These are phyloP conservation scores for Zygosaccharomyces pseudobailii DNA, from an alignment of 1,139 yeast genomes.

Conservation along the genomic window DNA sequence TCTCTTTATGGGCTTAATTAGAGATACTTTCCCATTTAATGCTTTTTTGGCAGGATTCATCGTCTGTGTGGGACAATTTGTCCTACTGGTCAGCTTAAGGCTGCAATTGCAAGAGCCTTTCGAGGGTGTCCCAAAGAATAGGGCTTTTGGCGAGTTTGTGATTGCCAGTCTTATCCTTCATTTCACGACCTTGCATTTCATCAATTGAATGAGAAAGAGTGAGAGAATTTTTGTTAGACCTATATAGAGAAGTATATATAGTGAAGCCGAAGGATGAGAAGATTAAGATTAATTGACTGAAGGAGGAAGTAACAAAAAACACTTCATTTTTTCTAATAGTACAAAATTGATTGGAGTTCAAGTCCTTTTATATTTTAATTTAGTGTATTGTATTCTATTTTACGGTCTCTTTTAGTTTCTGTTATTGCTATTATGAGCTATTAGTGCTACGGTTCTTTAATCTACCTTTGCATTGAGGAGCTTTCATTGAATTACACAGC, in stretches of 20 bases:
- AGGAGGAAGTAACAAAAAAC: neutral
- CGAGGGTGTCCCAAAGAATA: conserved; percentile 58
- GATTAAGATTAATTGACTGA: neutral
- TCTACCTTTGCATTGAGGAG: neutral
- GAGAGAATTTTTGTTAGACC: neutral
- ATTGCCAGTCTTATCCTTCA: conserved; percentile 86
- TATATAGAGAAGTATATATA: conserved; percentile 2
- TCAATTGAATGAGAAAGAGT: conserved; percentile 47
- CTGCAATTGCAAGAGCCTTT: conserved; percentile 58
- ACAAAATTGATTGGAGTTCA: neutral
- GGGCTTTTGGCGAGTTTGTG: conserved; percentile 85
- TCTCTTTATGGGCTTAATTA: conserved; percentile 66
- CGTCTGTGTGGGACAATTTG: conserved; percentile 93
- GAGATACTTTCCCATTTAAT: conserved; percentile 86
- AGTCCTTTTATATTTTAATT: neutral
- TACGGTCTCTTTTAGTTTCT: neutral
- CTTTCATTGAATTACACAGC: conserved; percentile 20
- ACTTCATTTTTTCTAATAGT: neutral
- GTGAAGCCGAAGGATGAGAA: neutral
- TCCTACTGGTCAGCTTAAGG: conserved; percentile 73
- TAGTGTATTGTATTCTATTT: neutral
- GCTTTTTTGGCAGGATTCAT: conserved; percentile 93
- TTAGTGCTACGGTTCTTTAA: neutral
- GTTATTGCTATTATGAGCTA: neutral
- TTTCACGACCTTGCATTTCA: conserved; percentile 85